Evolutionary conservation across 441 rosid genomes (phyloP), one percentile per base, ranked within the genome.

Genomic region (Euphorbia schlechtendalii): DNA sequence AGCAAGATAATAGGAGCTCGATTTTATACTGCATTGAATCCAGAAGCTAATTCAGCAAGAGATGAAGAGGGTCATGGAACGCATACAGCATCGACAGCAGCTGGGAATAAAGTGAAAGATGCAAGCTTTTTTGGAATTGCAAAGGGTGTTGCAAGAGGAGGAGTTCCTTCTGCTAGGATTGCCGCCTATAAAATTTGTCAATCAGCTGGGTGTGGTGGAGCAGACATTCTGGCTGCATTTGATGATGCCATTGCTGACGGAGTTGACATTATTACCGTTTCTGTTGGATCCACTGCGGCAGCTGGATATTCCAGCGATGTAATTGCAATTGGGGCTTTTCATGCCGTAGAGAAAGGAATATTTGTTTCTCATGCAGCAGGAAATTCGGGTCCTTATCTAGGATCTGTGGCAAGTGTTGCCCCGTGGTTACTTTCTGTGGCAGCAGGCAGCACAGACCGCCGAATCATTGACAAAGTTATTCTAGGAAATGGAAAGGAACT

Each of bases 401-500:
- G 74, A 40, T 63, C 85, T 2, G 83, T 83, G 32, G 73, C 78
- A 48, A 89, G 85, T 18, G 70, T 70, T 8, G 88, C 90, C 17
- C 94, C 96, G 27, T 89, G 96, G 92, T 45, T 83, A 25, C 40
- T 89, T 67, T 78, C 88, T 0, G 94, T 87, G n/a, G 91, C 81
- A 14, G 94, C 94, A 28, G 80, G 79, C 59, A 87, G 81, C 11
- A 87, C 78, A 6, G 92, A 89, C 65, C 68, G 92, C 54, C 76
- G 74, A 65, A 80, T 89, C 6, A 82, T 82, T 67, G 81, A 86
- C 20, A 75, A 80, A 73, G 74, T n/a, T n/a, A n/a, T n/a, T n/a
- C n/a, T n/a, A n/a, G n/a, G n/a, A n/a, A n/a, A n/a, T n/a, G n/a
- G n/a, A n/a, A n/a, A n/a, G n/a, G n/a, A n/a, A n/a, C n/a, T n/a